These are phyloP conservation scores for Rhizopogon vinicolor DNA, from an alignment of 768 basidiomycete genomes.

Conservation along the genomic window DNA sequence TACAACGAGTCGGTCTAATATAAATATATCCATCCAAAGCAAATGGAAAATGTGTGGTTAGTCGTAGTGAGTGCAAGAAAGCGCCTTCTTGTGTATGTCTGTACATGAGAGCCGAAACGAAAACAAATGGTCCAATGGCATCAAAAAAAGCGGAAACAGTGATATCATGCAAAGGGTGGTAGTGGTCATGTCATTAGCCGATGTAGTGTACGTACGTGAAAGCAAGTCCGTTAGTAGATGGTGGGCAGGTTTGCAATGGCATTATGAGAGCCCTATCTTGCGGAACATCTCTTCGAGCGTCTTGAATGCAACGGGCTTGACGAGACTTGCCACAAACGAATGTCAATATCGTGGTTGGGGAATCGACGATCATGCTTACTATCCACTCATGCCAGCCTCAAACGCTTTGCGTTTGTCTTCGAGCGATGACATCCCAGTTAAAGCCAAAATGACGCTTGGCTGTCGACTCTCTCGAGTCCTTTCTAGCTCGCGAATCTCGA, in stretches of 20 bases:
- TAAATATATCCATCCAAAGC: too few relatives aligned
- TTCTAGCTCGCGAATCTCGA: constrained; percentile 78
- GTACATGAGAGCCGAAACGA: background rate
- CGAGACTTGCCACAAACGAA: constrained; percentile 48
- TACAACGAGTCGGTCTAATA: too few relatives aligned
- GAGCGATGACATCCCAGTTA: constrained; percentile 90
- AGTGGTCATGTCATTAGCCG: background rate
- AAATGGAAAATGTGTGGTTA: too few relatives aligned
- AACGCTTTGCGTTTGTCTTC: constrained; percentile 93
- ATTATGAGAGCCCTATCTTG: constrained; percentile 53
- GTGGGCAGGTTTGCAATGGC: background rate
- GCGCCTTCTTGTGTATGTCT: too few relatives aligned
- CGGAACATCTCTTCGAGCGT: constrained; percentile 82
- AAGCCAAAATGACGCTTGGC: constrained; percentile 66
- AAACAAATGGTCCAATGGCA: background rate
- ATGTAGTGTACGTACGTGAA: background rate
- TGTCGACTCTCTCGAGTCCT: constrained; percentile 26
- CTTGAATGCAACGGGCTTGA: constrained; percentile 95
- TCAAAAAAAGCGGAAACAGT: background rate
- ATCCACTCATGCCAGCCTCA: constrained; percentile 91
- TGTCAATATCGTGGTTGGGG: background rate
- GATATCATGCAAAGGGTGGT: background rate
- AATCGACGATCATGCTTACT: constrained; percentile 50
- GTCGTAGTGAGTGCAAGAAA: too few relatives aligned
- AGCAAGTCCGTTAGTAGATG: background rate